Evolutionary conservation across 192 early-diverging fungal genomes (phyloP).

Genomic region (Gaertneriomyces sp.): DNA sequence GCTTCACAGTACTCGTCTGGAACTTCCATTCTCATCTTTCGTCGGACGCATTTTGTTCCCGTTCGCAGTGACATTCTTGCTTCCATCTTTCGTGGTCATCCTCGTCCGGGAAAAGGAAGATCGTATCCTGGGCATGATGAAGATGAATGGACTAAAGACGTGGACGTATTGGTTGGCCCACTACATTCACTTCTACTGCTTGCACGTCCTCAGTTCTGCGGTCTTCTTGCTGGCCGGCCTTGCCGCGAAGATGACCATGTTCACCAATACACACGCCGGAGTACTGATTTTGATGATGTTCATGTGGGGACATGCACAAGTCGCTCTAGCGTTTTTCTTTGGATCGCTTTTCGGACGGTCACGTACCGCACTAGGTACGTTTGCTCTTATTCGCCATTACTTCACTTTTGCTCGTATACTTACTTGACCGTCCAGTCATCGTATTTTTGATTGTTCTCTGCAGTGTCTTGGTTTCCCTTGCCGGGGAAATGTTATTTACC

Average conservation of each 20-base stretch:
- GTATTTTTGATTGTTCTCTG: slow-evolving; percentile 64
- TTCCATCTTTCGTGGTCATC: slow-evolving; percentile 67
- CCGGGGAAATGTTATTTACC: slow-evolving; percentile 43
- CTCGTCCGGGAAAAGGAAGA: slow-evolving; percentile 73
- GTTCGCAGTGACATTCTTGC: slow-evolving; percentile 66
- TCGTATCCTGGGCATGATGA: slow-evolving; percentile 68
- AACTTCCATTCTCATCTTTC: slow-evolving; percentile 49
- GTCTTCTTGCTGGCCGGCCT: slow-evolving; percentile 59
- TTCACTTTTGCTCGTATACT: not conserved
- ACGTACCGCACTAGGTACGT: slow-evolving; percentile 49
- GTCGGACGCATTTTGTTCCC: slow-evolving; percentile 67
- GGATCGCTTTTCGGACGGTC: slow-evolving; percentile 57
- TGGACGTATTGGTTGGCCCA: slow-evolving; percentile 61
- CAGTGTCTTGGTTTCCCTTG: slow-evolving; percentile 60
- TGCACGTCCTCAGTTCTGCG: slow-evolving; percentile 54
- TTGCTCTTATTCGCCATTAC: not conserved
- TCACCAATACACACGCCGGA: slow-evolving; percentile 43
- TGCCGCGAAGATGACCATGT: slow-evolving; percentile 53
- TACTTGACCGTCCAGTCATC: slow-evolving; percentile 32
- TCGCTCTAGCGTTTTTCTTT: slow-evolving; percentile 64
- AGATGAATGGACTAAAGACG: slow-evolving; percentile 66
- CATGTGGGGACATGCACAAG: slow-evolving; percentile 61
- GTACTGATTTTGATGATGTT: slow-evolving; percentile 58
- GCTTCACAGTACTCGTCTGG: slow-evolving; percentile 42
- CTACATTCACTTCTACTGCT: slow-evolving; percentile 58